Conservation (phyloP, 179 eudicot genomes). For the Drosera spatulata region DNA sequence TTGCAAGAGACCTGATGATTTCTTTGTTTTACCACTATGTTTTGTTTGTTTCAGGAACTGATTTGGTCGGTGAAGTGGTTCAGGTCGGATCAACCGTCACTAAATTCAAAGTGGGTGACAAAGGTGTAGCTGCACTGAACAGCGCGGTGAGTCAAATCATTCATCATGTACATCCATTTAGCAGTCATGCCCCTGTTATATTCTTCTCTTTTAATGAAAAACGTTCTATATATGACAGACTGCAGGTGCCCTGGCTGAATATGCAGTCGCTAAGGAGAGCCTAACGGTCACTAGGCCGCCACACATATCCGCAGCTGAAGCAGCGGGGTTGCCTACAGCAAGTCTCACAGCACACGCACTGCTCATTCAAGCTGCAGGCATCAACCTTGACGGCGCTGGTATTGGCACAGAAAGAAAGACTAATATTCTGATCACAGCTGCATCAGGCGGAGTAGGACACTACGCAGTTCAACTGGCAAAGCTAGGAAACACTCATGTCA, state of each 20-base stretch:
- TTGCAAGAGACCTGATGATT: no score
- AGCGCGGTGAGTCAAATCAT: no score
- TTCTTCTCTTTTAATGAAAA: no score
- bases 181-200: no score
- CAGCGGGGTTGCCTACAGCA: slow-evolving; percentile 35
- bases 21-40: no score
- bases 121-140: no score
- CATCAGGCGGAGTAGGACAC: slow-evolving; percentile 63
- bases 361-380: slow-evolving; percentile 25
- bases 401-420: slow-evolving; percentile 22
- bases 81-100: no score
- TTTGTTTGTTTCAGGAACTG: no score
- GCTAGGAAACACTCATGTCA: slow-evolving; percentile 51
- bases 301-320: slow-evolving; percentile 51
- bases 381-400: slow-evolving; percentile 48
- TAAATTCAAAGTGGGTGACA: no score
- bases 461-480: slow-evolving; percentile 70
- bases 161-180: no score
- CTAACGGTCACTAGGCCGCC: slow-evolving; percentile 31
- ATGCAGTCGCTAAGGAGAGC: slow-evolving; percentile 33
- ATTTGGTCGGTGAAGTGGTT: no score
- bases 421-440: slow-evolving; percentile 50
- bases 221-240: slow-evolving; percentile 23
- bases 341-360: slow-evolving; percentile 43
- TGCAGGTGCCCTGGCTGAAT: slow-evolving; percentile 57